Evolutionary conservation across 2,329 filamentous ascomycete genomes (phyloP).

Genomic region (Scorias spongiosa): DNA sequence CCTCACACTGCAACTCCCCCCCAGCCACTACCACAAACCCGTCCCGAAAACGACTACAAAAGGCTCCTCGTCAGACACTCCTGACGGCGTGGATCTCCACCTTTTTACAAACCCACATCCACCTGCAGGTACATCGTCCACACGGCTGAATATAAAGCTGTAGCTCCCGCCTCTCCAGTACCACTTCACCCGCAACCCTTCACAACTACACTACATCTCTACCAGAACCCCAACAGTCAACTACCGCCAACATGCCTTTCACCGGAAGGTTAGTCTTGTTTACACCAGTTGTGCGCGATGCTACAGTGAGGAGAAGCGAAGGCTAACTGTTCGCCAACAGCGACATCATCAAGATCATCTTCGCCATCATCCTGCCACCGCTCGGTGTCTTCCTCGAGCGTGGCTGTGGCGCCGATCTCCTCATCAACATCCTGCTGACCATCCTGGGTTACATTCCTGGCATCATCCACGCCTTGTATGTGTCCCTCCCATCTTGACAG

Average conservation of each 20-base stretch:
- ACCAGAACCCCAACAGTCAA: no score
- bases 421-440: constrained; percentile 87
- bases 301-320: neutral
- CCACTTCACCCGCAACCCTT: no score
- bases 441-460: constrained; percentile 49
- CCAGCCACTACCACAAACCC: no score
- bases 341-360: constrained; percentile 68
- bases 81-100: no score
- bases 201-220: no score
- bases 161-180: no score
- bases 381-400: constrained; percentile 90
- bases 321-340: constrained; percentile 23
- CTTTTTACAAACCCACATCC: no score
- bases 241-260: constrained; percentile 39
- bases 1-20: no score
- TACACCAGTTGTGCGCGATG: neutral
- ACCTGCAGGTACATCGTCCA: no score
- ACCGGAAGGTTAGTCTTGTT: constrained; percentile 35
- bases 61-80: no score
- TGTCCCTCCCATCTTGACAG: constrained; percentile 13
- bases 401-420: constrained; percentile 70
- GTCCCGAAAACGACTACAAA: no score
- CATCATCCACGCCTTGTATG: constrained; percentile 81
- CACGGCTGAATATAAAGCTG: no score
- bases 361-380: constrained; percentile 80